Percentiles rank a stretch among this genome's conserved stretches.
Evolutionary conservation across 2,329 filamentous ascomycete species (phyloP).

Genomic region (Exophiala sideris): DNA sequence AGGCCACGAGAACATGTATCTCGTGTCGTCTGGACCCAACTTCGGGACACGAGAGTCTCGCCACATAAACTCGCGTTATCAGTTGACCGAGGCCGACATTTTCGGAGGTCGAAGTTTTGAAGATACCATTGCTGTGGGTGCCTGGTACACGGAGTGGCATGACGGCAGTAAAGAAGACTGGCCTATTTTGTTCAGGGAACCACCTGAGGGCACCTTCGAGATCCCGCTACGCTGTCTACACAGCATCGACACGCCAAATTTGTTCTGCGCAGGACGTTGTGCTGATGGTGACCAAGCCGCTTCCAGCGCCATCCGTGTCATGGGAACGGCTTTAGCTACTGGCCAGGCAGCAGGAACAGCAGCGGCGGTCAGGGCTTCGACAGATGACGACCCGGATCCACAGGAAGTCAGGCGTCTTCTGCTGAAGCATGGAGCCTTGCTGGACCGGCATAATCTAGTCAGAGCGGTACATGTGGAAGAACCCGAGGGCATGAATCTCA

Average conservation of each 20-base stretch:
- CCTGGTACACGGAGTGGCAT: slow-evolving; percentile 12
- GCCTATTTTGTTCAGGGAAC: background rate
- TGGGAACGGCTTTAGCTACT: slow-evolving; percentile 7
- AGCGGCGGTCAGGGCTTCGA: background rate
- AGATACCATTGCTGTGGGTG: slow-evolving; percentile 7
- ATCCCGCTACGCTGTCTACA: slow-evolving; percentile 8
- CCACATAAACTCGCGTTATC: slow-evolving; percentile 9
- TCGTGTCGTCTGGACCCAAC: slow-evolving; percentile 12
- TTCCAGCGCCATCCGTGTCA: slow-evolving; percentile 8
- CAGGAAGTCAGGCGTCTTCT: background rate
- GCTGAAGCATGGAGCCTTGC: slow-evolving; percentile 3
- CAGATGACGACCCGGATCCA: background rate
- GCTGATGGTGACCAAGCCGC: slow-evolving; percentile 9
- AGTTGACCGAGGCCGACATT: slow-evolving; percentile 10
- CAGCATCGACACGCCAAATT: slow-evolving; percentile 6
- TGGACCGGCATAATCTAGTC: slow-evolving; percentile 3
- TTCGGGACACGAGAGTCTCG: slow-evolving; percentile 14
- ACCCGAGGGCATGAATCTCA: slow-evolving; percentile 2
- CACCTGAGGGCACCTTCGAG: slow-evolving; percentile 5
- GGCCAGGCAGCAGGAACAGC: background rate
- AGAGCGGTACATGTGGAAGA: slow-evolving; percentile 8
- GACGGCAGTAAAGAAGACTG: slow-evolving; percentile 7
- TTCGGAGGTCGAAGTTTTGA: background rate
- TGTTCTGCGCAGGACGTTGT: slow-evolving; percentile 11
- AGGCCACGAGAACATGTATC: slow-evolving; percentile 16